These are phyloP conservation scores for Geosmithia flava DNA, from an alignment of 2,329 filamentous ascomycete genomes.

Conservation along the genomic window DNA sequence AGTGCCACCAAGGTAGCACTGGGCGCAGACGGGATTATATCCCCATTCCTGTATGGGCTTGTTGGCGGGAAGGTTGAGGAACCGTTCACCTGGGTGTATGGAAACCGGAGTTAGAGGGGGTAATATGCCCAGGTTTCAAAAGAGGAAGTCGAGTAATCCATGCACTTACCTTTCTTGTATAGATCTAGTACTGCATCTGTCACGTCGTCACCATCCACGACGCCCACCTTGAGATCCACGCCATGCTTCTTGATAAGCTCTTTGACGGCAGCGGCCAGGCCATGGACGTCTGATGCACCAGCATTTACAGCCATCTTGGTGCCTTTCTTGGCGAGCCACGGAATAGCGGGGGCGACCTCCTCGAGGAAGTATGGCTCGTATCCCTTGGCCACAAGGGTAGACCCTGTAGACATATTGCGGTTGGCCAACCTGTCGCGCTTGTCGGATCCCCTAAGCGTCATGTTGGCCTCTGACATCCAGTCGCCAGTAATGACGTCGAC, in stretches of 20 bases:
- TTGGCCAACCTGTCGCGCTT: slow-evolving; percentile 12
- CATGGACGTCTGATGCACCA: slow-evolving; percentile 17
- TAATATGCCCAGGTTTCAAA: too few relatives aligned
- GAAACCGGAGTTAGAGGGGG: too few relatives aligned
- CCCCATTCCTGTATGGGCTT: slow-evolving; percentile 8
- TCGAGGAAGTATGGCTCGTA: slow-evolving; percentile 28
- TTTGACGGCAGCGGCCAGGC: slow-evolving; percentile 8
- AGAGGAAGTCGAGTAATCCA: too few relatives aligned
- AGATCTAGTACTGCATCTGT: slow-evolving; percentile 11
- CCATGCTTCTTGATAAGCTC: slow-evolving; percentile 16
- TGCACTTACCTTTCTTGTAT: slow-evolving; percentile 7
- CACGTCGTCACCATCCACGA: slow-evolving; percentile 20
- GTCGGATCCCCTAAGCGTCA: slow-evolving; percentile 15
- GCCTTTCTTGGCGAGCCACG: slow-evolving; percentile 12
- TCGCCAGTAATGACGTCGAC: slow-evolving; percentile 17
- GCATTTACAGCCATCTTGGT: slow-evolving; percentile 23
- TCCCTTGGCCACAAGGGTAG: slow-evolving; percentile 12
- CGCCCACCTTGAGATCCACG: slow-evolving; percentile 17
- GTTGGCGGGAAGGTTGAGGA: slow-evolving; percentile 9
- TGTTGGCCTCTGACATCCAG: slow-evolving; percentile 18
- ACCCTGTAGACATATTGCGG: slow-evolving; percentile 12
- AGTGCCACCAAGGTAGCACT: slow-evolving; percentile 33
- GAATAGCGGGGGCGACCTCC: slow-evolving; percentile 16
- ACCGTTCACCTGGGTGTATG: slow-evolving; percentile 6
- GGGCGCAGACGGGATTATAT: slow-evolving; percentile 11